A percentile compares a stretch with the other conserved stretches of the same genome.
Evolutionary conservation across 148 eudicot genomes (phyloP).

Genomic region (Mesembryanthemum crystallinum): DNA sequence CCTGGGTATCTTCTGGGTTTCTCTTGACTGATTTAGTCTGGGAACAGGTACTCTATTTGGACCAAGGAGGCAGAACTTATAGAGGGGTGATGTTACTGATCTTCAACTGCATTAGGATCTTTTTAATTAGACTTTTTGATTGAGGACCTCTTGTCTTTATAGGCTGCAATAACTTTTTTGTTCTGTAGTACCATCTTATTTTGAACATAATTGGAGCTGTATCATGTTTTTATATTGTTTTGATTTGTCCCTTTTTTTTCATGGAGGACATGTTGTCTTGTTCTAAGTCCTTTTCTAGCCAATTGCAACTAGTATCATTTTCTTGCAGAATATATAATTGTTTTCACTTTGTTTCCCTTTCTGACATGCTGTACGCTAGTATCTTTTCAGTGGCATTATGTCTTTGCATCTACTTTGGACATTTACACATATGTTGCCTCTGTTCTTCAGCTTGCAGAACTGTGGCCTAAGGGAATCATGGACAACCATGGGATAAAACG

Average conservation of each 20-base stretch:
- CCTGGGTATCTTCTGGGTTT: too few species aligned
- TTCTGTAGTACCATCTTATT: too few species aligned
- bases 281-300: background rate
- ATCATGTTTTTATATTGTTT: background rate
- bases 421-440: background rate
- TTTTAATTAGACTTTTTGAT: too few species aligned
- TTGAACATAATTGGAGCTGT: background rate
- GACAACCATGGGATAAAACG: conserved; percentile 95
- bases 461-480: conserved; percentile 94
- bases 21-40: too few species aligned
- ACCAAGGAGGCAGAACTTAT: too few species aligned
- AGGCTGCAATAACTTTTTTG: too few species aligned
- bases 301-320: background rate
- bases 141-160: too few species aligned
- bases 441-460: conserved; percentile 72
- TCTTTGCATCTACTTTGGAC: background rate
- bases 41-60: too few species aligned
- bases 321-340: background rate
- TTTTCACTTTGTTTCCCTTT: background rate
- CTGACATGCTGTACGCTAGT: background rate
- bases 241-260: background rate
- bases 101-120: too few species aligned
- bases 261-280: background rate
- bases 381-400: background rate
- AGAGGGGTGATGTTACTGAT: too few species aligned